Evolutionary conservation across 2,329 filamentous ascomycete genomes (phyloP).

Genomic region (Clonostachys chloroleuca): DNA sequence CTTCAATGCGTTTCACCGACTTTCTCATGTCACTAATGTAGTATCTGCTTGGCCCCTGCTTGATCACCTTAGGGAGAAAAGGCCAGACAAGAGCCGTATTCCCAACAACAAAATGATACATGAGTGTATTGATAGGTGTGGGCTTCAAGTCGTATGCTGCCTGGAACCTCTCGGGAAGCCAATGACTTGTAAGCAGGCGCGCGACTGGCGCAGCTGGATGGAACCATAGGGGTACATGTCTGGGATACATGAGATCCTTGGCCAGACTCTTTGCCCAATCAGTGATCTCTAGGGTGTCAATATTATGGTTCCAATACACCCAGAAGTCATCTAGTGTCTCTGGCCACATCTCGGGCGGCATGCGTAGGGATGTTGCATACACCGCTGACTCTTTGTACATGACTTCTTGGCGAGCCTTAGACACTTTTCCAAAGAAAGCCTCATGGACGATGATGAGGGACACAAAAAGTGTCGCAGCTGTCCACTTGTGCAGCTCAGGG

Average conservation of each 20-base stretch:
- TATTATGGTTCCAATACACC: slow-evolving; percentile 27
- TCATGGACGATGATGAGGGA: slow-evolving; percentile 25
- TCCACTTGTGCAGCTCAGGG: slow-evolving; percentile 29
- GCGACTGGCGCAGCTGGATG: slow-evolving; percentile 10
- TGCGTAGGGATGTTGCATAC: slow-evolving; percentile 18
- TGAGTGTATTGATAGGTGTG: slow-evolving; percentile 6
- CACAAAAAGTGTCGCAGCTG: slow-evolving; percentile 31
- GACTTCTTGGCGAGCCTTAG: slow-evolving; percentile 13
- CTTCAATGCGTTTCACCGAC: slow-evolving; percentile 8
- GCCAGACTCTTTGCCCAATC: slow-evolving; percentile 17
- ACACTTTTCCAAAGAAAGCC: slow-evolving; percentile 23
- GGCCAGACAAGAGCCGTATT: slow-evolving; percentile 15
- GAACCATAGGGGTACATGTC: slow-evolving; percentile 11
- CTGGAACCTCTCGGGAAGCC: slow-evolving; percentile 11
- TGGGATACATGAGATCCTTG: slow-evolving; percentile 14
- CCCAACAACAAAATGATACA: slow-evolving; percentile 12
- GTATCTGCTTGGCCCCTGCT: slow-evolving; percentile 10
- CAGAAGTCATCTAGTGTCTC: slow-evolving; percentile 22
- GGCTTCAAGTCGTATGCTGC: slow-evolving; percentile 13
- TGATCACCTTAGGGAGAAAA: slow-evolving; percentile 6
- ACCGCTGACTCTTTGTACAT: slow-evolving; percentile 18
- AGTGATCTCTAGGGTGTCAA: slow-evolving; percentile 22
- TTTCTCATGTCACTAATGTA: slow-evolving; percentile 16
- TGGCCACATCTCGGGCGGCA: slow-evolving; percentile 28
- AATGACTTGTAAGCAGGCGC: slow-evolving; percentile 8